Evolutionary conservation across 2,329 filamentous ascomycete genomes (phyloP), one percentile per base, ranked within the genome.

Genomic region (Pseudocercospora musae): DNA sequence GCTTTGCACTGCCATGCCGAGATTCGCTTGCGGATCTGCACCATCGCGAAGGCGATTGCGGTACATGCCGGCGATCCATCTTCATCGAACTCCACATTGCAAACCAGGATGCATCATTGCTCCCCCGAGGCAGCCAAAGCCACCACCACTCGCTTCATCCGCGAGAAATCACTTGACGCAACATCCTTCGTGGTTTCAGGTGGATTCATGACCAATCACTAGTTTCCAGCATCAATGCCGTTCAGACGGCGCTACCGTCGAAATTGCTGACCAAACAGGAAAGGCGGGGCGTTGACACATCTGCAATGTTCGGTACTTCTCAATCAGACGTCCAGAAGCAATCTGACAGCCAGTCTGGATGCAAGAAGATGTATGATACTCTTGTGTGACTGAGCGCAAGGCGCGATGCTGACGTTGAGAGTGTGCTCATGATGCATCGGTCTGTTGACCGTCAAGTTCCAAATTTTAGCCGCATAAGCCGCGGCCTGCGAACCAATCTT

Each of bases 21-120:
- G 48, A 21, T 33, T 54, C 33, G 42, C 48, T 48, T 33, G 46
- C 44, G 57, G 52, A 63, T 60, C 61, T 60, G 57, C 58, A 49
- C 57, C 53, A 60, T 63, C 61, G 54, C 44, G 33, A 63, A 55
- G 49, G 54, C 15, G 57, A 57, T 33, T 20, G 62, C 62, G 62
- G 62, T 40, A 54, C n/a, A 49, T 63, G 44, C 62, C 57, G 62
- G 21, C 53, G 31, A 58, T 63, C 61, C 46, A 53, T 60, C 55
- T 57, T 42, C 42, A 27, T 37, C 29, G 42, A 15, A 44, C 31
- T 59, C 57, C 57, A 59, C 52, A 46, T 40, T 21, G 50, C 57
- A 50, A 53, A 60, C 61, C 61, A 60, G 61, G 61, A 63, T 63
- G 37, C 54, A 31, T 48, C 54, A 57, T 57, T n/a, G 37, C 54